Evolutionary conservation across 805 yeast species (phyloP).

Genomic region (Lachancea meyersii): DNA sequence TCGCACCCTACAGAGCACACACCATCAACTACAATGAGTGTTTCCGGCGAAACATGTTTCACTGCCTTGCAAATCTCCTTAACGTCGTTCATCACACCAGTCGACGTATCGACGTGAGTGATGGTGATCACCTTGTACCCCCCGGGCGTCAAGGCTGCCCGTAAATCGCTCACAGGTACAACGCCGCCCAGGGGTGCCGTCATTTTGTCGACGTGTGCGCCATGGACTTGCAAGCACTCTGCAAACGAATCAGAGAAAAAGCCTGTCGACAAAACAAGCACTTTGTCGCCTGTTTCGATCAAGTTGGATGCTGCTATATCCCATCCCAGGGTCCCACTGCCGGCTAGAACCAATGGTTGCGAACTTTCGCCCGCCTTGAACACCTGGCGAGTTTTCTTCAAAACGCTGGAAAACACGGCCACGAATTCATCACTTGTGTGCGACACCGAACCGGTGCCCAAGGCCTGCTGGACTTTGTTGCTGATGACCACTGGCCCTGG

Average conservation of each 20-base stretch:
- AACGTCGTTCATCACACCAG: constrained; percentile 82
- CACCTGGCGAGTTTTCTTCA: constrained; percentile 61
- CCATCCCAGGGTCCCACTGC: constrained; percentile 96
- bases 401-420: constrained; percentile 59
- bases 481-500: constrained; percentile 88
- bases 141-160: constrained; percentile 44
- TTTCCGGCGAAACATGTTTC: constrained; percentile 62
- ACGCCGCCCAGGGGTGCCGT: constrained; percentile 69
- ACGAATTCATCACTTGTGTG: constrained; percentile 86
- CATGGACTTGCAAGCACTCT: constrained; percentile 65
- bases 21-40: constrained; percentile 84
- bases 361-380: constrained; percentile 55
- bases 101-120: constrained; percentile 95
- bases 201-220: constrained; percentile 66
- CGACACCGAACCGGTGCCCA: constrained; percentile 79
- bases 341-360: constrained; percentile 77
- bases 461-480: constrained; percentile 69
- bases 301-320: constrained; percentile 80
- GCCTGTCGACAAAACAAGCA: constrained; percentile 82
- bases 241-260: constrained; percentile 81
- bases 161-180: constrained; percentile 52
- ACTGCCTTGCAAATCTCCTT: constrained; percentile 55
- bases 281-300: constrained; percentile 58
- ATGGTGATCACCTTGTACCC: constrained; percentile 68
- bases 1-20: constrained; percentile 94